These are phyloP conservation scores for Nannizzia gypsea DNA, from an alignment of 2,329 filamentous ascomycete species.

Conservation along the genomic window DNA sequence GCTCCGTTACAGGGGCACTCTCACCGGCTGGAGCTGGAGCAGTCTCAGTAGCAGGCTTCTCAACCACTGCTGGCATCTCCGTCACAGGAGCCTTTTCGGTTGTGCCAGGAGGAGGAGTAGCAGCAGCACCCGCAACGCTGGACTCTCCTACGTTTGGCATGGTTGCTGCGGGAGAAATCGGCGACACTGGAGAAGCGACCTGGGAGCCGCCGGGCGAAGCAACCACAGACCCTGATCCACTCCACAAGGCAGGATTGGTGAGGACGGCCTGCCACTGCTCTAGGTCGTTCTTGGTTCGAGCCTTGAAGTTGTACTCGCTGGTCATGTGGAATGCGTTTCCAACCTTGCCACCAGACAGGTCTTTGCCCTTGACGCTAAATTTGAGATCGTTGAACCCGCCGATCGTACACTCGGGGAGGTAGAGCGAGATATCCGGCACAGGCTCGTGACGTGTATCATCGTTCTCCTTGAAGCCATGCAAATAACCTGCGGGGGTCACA, in stretches of 20 bases:
- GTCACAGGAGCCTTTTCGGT: background rate
- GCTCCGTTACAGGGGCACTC: background rate
- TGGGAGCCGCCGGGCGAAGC: slow-evolving; percentile 1
- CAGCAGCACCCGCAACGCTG: background rate
- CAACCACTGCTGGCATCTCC: background rate
- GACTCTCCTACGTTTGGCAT: background rate
- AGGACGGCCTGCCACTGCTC: slow-evolving; percentile 52
- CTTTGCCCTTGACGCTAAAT: slow-evolving; percentile 93
- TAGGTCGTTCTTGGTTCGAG: slow-evolving; percentile 66
- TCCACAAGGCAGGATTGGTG: background rate
- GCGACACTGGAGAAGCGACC: slow-evolving; percentile 3
- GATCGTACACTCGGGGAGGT: slow-evolving; percentile 78
- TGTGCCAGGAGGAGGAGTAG: background rate
- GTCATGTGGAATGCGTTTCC: slow-evolving; percentile 68
- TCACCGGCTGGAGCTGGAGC: background rate
- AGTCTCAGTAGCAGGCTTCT: background rate
- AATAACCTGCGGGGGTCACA: slow-evolving; percentile 71
- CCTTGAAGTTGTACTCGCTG: slow-evolving; percentile 78
- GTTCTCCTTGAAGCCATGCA: slow-evolving; percentile 94
- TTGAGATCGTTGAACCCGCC: slow-evolving; percentile 63
- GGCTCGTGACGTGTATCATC: slow-evolving; percentile 51
- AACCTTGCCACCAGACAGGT: slow-evolving; percentile 63
- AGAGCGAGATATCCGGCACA: slow-evolving; percentile 75
- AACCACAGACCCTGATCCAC: background rate
- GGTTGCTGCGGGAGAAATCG: slow-evolving; percentile 2